phyloP scores from a whole-genome alignment of 495 filamentous ascomycete genomes.

The Penicillium mononematosum region DNA sequence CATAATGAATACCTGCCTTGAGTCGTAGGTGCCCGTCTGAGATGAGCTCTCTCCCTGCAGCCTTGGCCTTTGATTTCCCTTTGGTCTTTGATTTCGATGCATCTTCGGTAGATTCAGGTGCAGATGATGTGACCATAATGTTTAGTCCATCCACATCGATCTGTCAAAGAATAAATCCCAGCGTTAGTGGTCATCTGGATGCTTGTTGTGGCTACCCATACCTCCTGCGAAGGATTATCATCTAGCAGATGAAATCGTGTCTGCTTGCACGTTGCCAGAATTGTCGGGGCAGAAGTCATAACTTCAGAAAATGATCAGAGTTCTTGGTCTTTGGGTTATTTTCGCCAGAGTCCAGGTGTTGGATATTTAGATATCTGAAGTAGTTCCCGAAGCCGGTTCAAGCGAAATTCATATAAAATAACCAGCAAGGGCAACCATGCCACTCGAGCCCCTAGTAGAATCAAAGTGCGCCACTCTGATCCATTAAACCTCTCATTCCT shows the following conservation, averaged over 20 bases:
- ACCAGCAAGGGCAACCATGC: background rate
- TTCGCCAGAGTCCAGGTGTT: background rate
- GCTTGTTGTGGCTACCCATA: conserved; percentile 10
- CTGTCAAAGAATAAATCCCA: conserved; percentile 32
- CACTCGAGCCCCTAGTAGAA: background rate
- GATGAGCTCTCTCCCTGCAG: conserved; percentile 64
- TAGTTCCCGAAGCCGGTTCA: background rate
- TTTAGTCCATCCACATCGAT: conserved; percentile 66
- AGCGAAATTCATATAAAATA: background rate
- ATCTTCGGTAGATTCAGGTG: conserved; percentile 25
- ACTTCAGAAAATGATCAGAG: background rate
- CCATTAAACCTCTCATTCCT: background rate
- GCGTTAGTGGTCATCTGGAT: conserved; percentile 1
- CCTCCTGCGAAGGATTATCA: conserved; percentile 42
- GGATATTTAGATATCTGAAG: background rate
- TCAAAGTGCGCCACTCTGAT: background rate
- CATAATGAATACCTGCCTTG: conserved; percentile 69
- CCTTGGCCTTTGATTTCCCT: conserved; percentile 52
- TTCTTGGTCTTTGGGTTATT: background rate
- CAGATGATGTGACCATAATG: conserved; percentile 55
- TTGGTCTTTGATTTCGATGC: conserved; percentile 41
- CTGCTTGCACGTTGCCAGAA: conserved; percentile 49
- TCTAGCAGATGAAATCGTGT: conserved; percentile 47
- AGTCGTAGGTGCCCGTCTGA: conserved; percentile 64
- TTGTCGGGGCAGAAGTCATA: conserved; percentile 29